Conservation (phyloP, 1,284 basidiomycete species). For the Cryptococcus sp. region DNA sequence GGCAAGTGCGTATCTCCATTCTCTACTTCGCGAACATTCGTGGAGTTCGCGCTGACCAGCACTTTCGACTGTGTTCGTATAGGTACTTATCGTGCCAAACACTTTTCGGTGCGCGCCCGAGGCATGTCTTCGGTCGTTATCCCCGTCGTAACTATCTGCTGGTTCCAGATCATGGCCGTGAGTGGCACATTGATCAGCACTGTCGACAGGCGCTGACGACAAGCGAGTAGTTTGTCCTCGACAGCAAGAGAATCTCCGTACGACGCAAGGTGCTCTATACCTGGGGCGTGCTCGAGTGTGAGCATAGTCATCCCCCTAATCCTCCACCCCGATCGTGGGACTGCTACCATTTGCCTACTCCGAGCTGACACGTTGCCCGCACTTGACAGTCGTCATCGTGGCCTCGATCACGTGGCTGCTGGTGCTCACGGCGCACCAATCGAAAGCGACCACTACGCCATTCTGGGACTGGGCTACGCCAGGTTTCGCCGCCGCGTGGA, state of each 20-base stretch:
- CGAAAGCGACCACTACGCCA: constrained; percentile 1
- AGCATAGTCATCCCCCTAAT: no score
- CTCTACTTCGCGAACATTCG: not conserved
- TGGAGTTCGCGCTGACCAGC: not conserved
- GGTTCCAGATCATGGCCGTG: constrained; percentile 43
- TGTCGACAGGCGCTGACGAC: no score
- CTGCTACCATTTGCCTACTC: no score
- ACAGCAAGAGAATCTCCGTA: constrained; percentile 26
- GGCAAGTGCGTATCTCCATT: constrained; percentile 3
- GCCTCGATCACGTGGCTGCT: constrained; percentile 39
- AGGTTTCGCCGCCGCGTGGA: constrained; percentile 39
- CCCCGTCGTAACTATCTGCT: constrained; percentile 38
- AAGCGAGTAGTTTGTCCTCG: constrained; percentile 36
- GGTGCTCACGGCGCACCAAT: constrained; percentile 26
- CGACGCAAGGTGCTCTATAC: constrained; percentile 15
- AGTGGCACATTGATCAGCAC: not conserved
- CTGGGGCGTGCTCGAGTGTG: constrained; percentile 17
- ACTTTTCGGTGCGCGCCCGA: constrained; percentile 42
- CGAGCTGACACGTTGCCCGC: not conserved
- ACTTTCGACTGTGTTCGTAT: not conserved
- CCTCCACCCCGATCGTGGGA: no score
- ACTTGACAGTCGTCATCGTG: constrained; percentile 10
- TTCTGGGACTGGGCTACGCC: constrained; percentile 37
- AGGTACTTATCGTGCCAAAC: constrained; percentile 29
- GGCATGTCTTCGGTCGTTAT: constrained; percentile 50